A percentile compares a stretch with the other conserved stretches of the same genome.
Evolutionary conservation across 2,329 filamentous ascomycete species (phyloP).

Genomic region (Colletotrichum aenigma): DNA sequence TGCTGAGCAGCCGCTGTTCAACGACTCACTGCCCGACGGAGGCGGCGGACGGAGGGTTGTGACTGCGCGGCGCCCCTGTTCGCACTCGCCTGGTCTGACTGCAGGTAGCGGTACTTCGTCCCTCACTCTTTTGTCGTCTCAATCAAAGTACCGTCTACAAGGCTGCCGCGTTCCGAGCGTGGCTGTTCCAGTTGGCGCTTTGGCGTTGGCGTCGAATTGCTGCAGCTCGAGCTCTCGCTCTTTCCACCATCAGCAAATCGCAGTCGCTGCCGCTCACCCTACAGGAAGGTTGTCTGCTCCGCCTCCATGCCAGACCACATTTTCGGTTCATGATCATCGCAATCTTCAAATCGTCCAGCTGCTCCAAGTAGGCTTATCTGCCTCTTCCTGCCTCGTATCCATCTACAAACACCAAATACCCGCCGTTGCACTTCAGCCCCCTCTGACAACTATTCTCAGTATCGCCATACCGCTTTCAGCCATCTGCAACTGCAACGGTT

Average conservation of each 20-base stretch:
- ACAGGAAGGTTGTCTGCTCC: background rate
- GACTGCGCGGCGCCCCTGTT: background rate
- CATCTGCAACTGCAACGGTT: background rate
- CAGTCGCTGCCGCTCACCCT: background rate
- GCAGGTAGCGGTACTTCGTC: background rate
- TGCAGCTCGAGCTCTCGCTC: background rate
- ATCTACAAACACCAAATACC: background rate
- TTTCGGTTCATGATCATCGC: background rate
- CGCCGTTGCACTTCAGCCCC: background rate
- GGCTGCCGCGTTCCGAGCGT: background rate
- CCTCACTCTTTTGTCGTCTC: rapidly evolving
- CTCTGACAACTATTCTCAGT: background rate
- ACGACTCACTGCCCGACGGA: constrained; percentile 1
- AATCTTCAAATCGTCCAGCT: background rate
- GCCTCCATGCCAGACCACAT: background rate
- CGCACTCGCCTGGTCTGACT: background rate
- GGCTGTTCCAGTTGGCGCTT: constrained; percentile 15
- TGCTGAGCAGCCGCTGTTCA: background rate
- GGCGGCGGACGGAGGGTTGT: background rate
- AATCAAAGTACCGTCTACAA: background rate
- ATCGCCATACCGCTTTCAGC: background rate
- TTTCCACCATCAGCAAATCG: constrained; percentile 15
- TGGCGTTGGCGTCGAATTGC: background rate
- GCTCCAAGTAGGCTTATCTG: background rate
- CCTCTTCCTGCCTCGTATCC: background rate